These are phyloP conservation scores for Excoecaria agallocha DNA, from an alignment of 345 rosid genomes.

Conservation along the genomic window DNA sequence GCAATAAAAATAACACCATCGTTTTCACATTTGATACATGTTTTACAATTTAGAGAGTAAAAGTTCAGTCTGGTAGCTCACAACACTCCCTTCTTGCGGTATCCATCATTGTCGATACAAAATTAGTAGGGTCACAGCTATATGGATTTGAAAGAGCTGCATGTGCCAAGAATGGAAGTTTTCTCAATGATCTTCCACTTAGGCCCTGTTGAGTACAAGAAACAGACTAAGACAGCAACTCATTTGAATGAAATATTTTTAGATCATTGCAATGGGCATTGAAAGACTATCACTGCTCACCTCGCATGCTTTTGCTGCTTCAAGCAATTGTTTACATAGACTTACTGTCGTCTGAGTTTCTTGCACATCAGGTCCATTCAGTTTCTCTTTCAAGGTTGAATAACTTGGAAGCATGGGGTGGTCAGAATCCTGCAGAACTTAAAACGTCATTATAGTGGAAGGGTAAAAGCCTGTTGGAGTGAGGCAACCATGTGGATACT, in stretches of 20 bases:
- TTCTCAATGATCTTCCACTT: slow-evolving; percentile 87
- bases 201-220: slow-evolving; percentile 52
- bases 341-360: slow-evolving; percentile 38
- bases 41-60: slow-evolving; percentile 22
- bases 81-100: slow-evolving; percentile 67
- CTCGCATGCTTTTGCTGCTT: slow-evolving; percentile 87
- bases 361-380: slow-evolving; percentile 38
- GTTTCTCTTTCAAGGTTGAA: slow-evolving; percentile 53
- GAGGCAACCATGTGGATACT: not conserved
- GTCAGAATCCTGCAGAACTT: slow-evolving; percentile 50
- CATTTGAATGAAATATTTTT: not conserved
- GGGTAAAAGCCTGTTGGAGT: not conserved
- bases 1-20: too few species aligned
- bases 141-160: slow-evolving; percentile 67
- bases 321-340: slow-evolving; percentile 55
- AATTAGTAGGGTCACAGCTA: slow-evolving; percentile 52
- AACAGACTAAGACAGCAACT: not conserved
- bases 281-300: slow-evolving; percentile 36
- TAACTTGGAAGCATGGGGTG: slow-evolving; percentile 53
- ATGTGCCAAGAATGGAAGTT: slow-evolving; percentile 89
- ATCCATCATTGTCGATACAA: slow-evolving; percentile 65
- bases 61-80: slow-evolving; percentile 55
- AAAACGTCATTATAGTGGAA: slow-evolving; percentile 1
- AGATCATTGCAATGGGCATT: not conserved
- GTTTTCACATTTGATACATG: not conserved